Percentiles rank a stretch among this genome's conserved stretches.
Conservation (phyloP, 2,329 filamentous ascomycete genomes). For the Plenodomus biglobosus region DNA sequence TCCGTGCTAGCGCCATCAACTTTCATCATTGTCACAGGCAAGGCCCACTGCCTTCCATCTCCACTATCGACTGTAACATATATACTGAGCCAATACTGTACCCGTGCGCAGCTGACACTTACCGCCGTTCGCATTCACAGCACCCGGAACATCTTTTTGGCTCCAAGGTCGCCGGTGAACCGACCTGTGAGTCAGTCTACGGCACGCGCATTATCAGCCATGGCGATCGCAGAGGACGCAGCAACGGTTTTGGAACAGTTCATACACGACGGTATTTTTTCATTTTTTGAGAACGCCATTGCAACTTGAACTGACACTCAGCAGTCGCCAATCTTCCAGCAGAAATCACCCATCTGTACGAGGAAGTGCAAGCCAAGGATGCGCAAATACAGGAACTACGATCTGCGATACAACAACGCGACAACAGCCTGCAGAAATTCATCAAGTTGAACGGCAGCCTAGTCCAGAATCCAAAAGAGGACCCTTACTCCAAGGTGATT, state of each 20-base stretch:
- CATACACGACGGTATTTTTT: slow-evolving; percentile 63
- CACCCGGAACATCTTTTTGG: too few relatives aligned
- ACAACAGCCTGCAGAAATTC: slow-evolving; percentile 76
- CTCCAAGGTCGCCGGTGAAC: too few relatives aligned
- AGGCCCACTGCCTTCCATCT: background rate
- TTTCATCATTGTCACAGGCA: slow-evolving; percentile 19
- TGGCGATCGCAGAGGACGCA: slow-evolving; percentile 58
- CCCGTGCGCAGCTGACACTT: slow-evolving; percentile 3
- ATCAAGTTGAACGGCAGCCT: slow-evolving; percentile 76
- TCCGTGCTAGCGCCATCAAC: slow-evolving; percentile 21
- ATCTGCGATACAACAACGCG: slow-evolving; percentile 69
- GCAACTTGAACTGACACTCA: slow-evolving; percentile 10
- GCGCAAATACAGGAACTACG: slow-evolving; percentile 68
- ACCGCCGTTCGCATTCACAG: background rate
- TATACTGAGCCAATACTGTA: too few relatives aligned
- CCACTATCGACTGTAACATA: too few relatives aligned
- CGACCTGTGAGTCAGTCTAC: background rate
- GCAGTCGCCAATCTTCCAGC: slow-evolving; percentile 75
- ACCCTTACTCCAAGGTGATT: slow-evolving; percentile 65
- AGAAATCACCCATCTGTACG: slow-evolving; percentile 79
- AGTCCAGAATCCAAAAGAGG: slow-evolving; percentile 73
- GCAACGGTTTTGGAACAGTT: slow-evolving; percentile 77
- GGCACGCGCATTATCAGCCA: slow-evolving; percentile 6
- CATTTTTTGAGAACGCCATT: background rate
- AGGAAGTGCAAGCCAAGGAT: slow-evolving; percentile 81